Conservation (phyloP, 495 filamentous ascomycete species). For the Penicillium odoratum region DNA sequence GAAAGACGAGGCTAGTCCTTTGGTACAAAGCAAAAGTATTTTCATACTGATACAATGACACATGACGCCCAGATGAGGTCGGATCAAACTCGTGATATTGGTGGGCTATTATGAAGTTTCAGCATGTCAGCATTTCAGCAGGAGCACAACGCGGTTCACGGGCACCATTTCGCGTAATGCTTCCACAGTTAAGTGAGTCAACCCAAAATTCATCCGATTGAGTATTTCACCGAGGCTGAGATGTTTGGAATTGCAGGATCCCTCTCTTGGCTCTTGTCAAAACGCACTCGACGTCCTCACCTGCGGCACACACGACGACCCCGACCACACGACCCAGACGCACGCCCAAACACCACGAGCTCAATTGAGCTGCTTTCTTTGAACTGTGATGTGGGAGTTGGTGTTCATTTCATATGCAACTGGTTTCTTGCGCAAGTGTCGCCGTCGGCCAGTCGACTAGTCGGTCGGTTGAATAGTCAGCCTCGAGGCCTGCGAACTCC, state of each 20-base stretch:
- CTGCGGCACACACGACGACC: not conserved
- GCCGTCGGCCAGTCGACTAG: not conserved
- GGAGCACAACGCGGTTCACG: not conserved
- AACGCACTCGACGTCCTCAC: not conserved
- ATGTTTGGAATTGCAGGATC: not conserved
- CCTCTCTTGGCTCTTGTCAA: not conserved
- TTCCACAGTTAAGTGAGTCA: not conserved
- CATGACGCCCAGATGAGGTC: not conserved
- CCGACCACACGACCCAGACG: not conserved
- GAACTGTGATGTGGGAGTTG: not conserved
- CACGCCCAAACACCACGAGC: not conserved
- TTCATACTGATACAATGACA: not conserved
- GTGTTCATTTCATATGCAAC: not conserved
- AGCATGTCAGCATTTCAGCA: not conserved
- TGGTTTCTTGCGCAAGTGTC: not conserved
- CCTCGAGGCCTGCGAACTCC: not conserved
- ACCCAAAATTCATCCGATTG: not conserved
- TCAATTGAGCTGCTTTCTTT: not conserved
- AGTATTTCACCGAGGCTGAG: not conserved
- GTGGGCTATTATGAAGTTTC: not conserved
- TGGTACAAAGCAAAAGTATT: not conserved
- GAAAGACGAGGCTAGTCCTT: not conserved
- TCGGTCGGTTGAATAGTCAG: not conserved
- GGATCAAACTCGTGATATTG: not conserved
- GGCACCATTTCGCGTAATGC: not conserved